A percentile compares a stretch with the other conserved stretches of the same genome.
These are phyloP conservation scores for Aegilops umbellulata DNA, from an alignment of 176 grass and related monocot genomes.

Conservation along the genomic window DNA sequence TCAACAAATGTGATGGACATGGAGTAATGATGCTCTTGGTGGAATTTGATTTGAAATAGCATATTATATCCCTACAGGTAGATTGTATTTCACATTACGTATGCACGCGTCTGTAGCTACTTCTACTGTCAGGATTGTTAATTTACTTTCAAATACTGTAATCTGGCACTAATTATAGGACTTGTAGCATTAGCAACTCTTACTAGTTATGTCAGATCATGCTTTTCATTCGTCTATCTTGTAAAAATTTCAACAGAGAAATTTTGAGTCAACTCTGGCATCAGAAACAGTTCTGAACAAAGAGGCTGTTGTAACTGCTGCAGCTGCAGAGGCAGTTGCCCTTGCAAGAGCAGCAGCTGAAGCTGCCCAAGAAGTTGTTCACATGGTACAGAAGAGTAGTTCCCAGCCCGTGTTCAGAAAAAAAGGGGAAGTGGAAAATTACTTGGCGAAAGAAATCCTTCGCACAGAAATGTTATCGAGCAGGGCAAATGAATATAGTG, in stretches of 20 bases:
- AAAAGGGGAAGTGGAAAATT: conserved; percentile 14
- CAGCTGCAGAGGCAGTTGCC: conserved; percentile 56
- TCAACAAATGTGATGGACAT: background rate
- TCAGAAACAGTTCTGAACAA: conserved; percentile 48
- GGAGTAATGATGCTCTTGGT: background rate
- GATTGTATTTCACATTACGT: background rate
- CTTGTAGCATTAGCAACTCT: background rate
- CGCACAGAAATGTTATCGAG: conserved; percentile 22
- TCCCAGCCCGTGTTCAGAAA: background rate
- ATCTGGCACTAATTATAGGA: background rate
- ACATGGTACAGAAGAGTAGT: conserved; percentile 28
- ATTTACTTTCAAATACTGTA: background rate
- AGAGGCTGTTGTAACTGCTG: conserved; percentile 41
- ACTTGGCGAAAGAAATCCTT: conserved; percentile 43
- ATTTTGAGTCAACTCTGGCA: conserved; percentile 29
- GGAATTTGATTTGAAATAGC: background rate
- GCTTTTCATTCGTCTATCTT: conserved; percentile 1
- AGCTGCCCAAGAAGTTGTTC: conserved; percentile 44
- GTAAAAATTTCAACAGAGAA: conserved; percentile 33
- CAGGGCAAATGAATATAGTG: conserved; percentile 15
- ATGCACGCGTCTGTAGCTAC: background rate
- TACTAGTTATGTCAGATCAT: background rate
- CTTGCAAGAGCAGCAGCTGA: conserved; percentile 62
- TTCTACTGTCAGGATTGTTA: background rate
- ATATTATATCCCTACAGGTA: background rate